phyloP scores from a whole-genome alignment of 2,329 filamentous ascomycete species.

The Clonostachys chloroleuca region DNA sequence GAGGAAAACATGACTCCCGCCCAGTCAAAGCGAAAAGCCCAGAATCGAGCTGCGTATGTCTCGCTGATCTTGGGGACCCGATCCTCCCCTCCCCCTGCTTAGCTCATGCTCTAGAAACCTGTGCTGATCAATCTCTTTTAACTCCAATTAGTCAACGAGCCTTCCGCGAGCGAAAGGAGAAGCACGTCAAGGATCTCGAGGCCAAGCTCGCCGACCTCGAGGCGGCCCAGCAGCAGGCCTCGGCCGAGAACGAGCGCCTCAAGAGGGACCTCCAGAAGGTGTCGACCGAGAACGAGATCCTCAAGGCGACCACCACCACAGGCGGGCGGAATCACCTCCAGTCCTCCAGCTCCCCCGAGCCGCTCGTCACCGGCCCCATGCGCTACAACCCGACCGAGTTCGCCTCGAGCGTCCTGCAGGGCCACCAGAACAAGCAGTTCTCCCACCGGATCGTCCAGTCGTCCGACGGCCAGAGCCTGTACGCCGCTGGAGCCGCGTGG shows the following conservation, averaged over 20 bases:
- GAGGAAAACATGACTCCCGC: constrained; percentile 53
- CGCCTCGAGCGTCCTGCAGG: constrained; percentile 57
- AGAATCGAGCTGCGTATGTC: constrained; percentile 60
- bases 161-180: constrained; percentile 93
- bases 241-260: constrained; percentile 64
- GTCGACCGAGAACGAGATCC: constrained; percentile 81
- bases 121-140: constrained; percentile 23
- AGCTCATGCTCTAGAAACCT: background rate
- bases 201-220: constrained; percentile 77
- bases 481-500: constrained; percentile 80
- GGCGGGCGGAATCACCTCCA: constrained; percentile 5
- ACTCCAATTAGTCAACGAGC: constrained; percentile 70
- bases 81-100: constrained; percentile 52
- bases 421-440: constrained; percentile 55
- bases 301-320: constrained; percentile 67
- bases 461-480: constrained; percentile 61
- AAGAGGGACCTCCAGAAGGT: constrained; percentile 2
- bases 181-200: constrained; percentile 90
- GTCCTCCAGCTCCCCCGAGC: constrained; percentile 30
- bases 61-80: constrained; percentile 41
- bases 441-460: constrained; percentile 66
- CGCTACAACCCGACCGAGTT: constrained; percentile 70
- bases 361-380: constrained; percentile 62
- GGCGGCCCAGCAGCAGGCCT: constrained; percentile 65
- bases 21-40: constrained; percentile 54